A percentile compares a stretch with the other conserved stretches of the same genome.
These are phyloP conservation scores for Luffa acutangula DNA, from an alignment of 306 rosid genomes.

Conservation along the genomic window DNA sequence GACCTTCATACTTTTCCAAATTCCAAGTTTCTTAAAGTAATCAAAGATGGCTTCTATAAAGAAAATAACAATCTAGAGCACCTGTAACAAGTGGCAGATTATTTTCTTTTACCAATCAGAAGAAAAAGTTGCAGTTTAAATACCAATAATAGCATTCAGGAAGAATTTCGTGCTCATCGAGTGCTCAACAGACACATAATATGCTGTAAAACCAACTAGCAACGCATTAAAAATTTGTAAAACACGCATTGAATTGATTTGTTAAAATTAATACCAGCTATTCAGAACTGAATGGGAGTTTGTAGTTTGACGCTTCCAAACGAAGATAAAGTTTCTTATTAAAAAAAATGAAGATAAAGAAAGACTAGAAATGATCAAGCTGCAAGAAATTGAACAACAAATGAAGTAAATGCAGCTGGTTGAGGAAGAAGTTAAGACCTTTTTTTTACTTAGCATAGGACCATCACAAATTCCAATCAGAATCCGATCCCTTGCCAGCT, in stretches of 20 bases:
- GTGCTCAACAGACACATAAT: background rate
- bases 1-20: background rate
- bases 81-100: background rate
- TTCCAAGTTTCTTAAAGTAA: background rate
- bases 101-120: background rate
- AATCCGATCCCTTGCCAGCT: constrained; percentile 51
- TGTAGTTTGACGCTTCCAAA: background rate
- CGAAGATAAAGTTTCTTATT: background rate
- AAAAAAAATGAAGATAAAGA: background rate
- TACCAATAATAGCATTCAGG: background rate
- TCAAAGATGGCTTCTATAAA: background rate
- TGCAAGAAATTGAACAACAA: background rate
- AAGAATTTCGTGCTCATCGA: background rate
- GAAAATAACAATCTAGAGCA: background rate
- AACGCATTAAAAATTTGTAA: background rate
- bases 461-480: constrained; percentile 82
- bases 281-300: background rate
- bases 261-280: background rate
- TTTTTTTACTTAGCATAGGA: constrained; percentile 71
- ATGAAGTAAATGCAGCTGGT: background rate
- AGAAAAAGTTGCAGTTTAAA: background rate
- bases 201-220: background rate
- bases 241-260: background rate
- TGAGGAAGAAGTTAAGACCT: constrained; percentile 23
- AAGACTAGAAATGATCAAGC: background rate